Base-by-base conservation (phyloP, 2,329 filamentous ascomycete species). In the Bipolaris cookei region DNA sequence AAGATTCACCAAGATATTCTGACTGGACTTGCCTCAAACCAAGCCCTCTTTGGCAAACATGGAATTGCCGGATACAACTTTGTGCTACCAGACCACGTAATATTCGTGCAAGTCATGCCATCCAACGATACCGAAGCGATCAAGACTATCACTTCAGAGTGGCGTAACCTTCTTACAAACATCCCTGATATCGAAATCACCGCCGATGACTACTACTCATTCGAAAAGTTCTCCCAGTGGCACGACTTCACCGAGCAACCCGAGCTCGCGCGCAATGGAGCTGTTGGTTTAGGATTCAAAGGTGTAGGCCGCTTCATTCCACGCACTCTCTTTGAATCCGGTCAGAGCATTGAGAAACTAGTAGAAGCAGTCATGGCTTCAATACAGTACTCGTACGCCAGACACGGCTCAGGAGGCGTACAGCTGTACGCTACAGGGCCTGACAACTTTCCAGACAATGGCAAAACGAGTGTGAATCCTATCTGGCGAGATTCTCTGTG, bases 1-100 rank as follows among this genome's bases (percentile, higher is more conserved):
- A 62, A 65, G 38, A 63, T 73, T 3, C 73, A 74, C 48, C 68
- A 67, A 28, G 68, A 74, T 37, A 63, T 75, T 46, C 51, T 76
- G 14, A 64, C 61, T 6, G 69, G 69, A 0, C 64, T 76, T 30
- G 73, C 73, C 4, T 58, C 62, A 2, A 74, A 73, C 28, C 74
- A 76, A 54, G 54, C 66, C 4, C 45, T 59, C 1, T 76, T 75
- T 53, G 65, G 69, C 3, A 46, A 65, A 6, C 55, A 71, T 30
- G 69, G 73, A 6, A 65, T 76, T 10, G 71, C 72, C 5, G 74
- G 74, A 35, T 76, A 74, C 60, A 75, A 76, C 54, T 76, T 76
- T 54, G 13, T 76, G 7, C 59, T 68, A 6, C 66, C 65, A 28
- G 59, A 73, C 49, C 68, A 71, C 34, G 72, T 75, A 46, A 58